phyloP scores from a whole-genome alignment of 108 stramenopile species.

The Cyclotella sp. region DNA sequence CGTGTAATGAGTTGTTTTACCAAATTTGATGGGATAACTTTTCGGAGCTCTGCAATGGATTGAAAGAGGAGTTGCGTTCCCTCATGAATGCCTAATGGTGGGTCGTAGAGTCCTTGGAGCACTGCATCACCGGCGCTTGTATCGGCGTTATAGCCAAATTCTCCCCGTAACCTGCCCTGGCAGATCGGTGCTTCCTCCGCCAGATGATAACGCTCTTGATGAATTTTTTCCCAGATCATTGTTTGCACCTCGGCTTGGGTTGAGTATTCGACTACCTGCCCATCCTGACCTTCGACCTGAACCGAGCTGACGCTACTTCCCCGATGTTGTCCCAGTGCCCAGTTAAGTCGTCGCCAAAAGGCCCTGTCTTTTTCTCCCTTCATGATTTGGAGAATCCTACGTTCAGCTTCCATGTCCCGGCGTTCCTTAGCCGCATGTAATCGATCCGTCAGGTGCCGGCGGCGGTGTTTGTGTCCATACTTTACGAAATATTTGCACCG shows the following conservation, averaged over 20 bases:
- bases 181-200: too few relatives aligned
- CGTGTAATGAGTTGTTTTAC: not conserved
- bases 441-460: slow-evolving; percentile 2
- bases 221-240: not conserved
- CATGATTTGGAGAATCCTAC: slow-evolving; percentile 26
- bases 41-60: not conserved
- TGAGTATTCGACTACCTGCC: not conserved
- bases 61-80: not conserved
- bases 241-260: not conserved
- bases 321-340: not conserved
- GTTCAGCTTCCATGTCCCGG: slow-evolving; percentile 4
- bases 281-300: not conserved
- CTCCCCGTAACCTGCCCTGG: too few relatives aligned
- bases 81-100: not conserved
- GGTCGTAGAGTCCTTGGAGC: slow-evolving; percentile 10
- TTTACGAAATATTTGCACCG: slow-evolving; percentile 10
- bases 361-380: slow-evolving; percentile 21
- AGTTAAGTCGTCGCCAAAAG: slow-evolving; percentile 24
- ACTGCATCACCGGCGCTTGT: not conserved
- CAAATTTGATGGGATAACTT: not conserved
- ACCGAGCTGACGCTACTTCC: slow-evolving; percentile 13
- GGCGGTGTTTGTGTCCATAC: slow-evolving; percentile 18
- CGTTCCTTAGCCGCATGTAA: slow-evolving; percentile 12
- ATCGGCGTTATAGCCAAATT: too few relatives aligned
- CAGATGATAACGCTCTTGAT: too few relatives aligned